Conservation (phyloP, 345 rosid species). For the Eucalyptus erythrocorys region DNA sequence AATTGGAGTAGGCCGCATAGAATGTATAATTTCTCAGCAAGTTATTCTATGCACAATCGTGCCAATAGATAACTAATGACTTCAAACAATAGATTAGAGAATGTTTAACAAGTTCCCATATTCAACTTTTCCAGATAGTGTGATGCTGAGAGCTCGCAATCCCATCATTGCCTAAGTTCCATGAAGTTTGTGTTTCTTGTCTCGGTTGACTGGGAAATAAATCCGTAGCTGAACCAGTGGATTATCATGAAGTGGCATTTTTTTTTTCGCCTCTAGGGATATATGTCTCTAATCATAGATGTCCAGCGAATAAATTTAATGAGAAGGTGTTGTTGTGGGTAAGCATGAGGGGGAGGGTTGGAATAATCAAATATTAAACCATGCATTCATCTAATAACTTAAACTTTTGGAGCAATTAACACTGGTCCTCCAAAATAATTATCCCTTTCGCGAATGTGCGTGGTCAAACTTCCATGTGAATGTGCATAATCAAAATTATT, state of each 20-base stretch:
- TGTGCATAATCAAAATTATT: not conserved
- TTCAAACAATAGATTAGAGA: not conserved
- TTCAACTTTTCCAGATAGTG: not conserved
- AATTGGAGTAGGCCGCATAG: not conserved
- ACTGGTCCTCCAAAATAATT: not conserved
- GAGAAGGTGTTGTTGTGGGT: not conserved
- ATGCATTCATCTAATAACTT: not conserved
- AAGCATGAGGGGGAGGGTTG: not conserved
- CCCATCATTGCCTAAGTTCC: not conserved
- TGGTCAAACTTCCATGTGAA: not conserved
- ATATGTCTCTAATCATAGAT: not conserved
- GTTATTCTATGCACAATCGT: not conserved
- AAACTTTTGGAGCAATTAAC: not conserved
- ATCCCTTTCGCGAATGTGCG: not conserved
- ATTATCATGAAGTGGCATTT: not conserved
- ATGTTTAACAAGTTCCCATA: not conserved
- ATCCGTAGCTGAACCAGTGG: not conserved
- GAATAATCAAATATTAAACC: not conserved
- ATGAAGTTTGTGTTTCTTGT: not conserved
- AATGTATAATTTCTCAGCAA: not conserved
- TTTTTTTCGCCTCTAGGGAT: not conserved
- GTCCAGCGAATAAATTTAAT: not conserved
- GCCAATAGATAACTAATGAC: not conserved
- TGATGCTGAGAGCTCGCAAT: not conserved
- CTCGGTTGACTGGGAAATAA: not conserved